Base-by-base conservation (phyloP, 495 filamentous ascomycete species). In the Cairneyella variabilis region DNA sequence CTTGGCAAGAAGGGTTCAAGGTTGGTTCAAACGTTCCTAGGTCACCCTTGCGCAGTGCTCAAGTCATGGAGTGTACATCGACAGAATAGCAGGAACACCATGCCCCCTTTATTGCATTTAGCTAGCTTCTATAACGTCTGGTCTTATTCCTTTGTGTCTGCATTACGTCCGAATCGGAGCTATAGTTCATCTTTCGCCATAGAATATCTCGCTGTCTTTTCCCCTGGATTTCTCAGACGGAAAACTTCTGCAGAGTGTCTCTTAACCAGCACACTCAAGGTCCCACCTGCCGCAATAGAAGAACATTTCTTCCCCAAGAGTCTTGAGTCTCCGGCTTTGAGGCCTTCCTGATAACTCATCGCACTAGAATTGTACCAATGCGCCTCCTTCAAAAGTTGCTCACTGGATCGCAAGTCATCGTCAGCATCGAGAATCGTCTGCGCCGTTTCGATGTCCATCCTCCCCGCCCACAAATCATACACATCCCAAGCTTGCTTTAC, bases 391-490 rank as follows among this genome's bases (percentile, higher is more conserved):
- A 56, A 47, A 3, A 53, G 27, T 32, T 45, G 17, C 27, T 55
- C 28, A 57, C 54, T 12, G 48, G 57, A 4, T 48, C 38, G 17
- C 59, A 64, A 3, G 21, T 50, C 38, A 16, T 18, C 52, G 16
- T 10, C 21, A 0, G 61, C 67, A 17, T 65, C 56, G 11, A 79
- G 64, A 54, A 78, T 68, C 14, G 64, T 59, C 32, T 58, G 56
- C 0, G 73, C 76, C 27, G 64, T 67, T 8, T 42, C 61, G 17
- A 70, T 62, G 37, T 54, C 60, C 76, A 81, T 77, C 11, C 77
- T 66, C 32, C 71, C 69, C 11, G 69, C 77, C 78, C 78, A 82
- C 3, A 81, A 64, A 57, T 82, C 78, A 57, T 75, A 76, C 0
- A 82, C 61, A 50, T 76, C 74, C 76, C 77, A 80, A 3, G 38